Evolutionary conservation across 1,139 yeast species (phyloP).

Genomic region (Chernovozyma sophiae-reginae): DNA sequence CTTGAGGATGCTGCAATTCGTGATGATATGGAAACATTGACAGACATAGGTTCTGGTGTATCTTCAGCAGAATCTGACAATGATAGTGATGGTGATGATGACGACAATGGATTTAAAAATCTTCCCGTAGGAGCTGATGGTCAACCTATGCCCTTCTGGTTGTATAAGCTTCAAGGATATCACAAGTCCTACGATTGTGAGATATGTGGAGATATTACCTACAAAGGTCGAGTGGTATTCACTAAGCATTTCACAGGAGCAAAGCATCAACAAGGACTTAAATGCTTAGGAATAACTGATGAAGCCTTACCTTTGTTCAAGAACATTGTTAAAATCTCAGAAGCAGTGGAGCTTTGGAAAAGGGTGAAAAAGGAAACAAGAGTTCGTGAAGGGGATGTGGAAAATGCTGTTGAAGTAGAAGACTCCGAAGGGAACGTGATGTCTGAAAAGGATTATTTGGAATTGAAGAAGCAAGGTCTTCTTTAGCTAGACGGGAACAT

Average conservation of each 20-base stretch:
- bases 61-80: slow-evolving; percentile 19
- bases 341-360: slow-evolving; percentile 61
- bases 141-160: slow-evolving; percentile 89
- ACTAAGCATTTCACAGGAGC: slow-evolving; percentile 69
- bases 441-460: slow-evolving; percentile 77
- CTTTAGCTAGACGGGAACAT: too few relatives aligned
- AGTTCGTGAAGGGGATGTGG: slow-evolving; percentile 39
- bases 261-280: slow-evolving; percentile 71
- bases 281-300: slow-evolving; percentile 65
- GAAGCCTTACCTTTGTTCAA: slow-evolving; percentile 44
- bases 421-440: slow-evolving; percentile 92
- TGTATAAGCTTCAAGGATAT: slow-evolving; percentile 84
- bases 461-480: slow-evolving; percentile 81
- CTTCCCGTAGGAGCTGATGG: slow-evolving; percentile 88
- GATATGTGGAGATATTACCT: slow-evolving; percentile 74
- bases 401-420: slow-evolving; percentile 74
- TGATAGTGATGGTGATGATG: slow-evolving; percentile 20
- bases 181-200: slow-evolving; percentile 76
- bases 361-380: slow-evolving; percentile 38
- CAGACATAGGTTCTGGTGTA: slow-evolving; percentile 26
- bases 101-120: slow-evolving; percentile 32
- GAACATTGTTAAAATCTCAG: slow-evolving; percentile 64
- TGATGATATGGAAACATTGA: slow-evolving; percentile 34
- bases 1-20: slow-evolving; percentile 42
- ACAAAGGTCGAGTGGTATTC: slow-evolving; percentile 70